Evolutionary conservation across 2,329 filamentous ascomycete species (phyloP), one percentile per base, ranked within the genome.

Genomic region (Emergomyces africanus): DNA sequence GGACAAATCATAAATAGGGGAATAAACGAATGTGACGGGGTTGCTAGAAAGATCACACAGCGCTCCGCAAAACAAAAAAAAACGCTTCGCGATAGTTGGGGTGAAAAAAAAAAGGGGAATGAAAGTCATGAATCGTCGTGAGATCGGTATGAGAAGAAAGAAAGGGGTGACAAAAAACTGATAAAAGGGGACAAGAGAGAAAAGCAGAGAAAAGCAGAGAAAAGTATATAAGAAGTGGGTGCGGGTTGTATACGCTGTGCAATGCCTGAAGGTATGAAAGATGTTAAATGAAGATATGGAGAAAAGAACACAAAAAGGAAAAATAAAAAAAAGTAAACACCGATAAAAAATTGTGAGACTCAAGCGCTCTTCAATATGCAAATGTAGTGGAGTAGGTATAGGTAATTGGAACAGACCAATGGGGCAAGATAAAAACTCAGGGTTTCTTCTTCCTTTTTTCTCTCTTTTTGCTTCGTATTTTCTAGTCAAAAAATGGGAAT

Each of bases 321-420:
- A 54, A 28, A 35, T 54, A 25, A 28, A 28, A 28, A 54, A 57
- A 30, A 30, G 28, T 28, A 54, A 25, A 28, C 15, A 10, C 30
- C 6, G 8, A 48, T 25, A 57, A 23, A 18, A 23, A 18, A 18
- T 50, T 35, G 35, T 28, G 46, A 44, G 57, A 56, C 54, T 56
- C 37, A 51, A 41, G 25, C 35, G 42, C 44, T 53, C 23, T 28
- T 37, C 25, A 48, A 50, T 33, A 59, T 54, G 57, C 50, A 48
- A 61, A 60, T 59, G 57, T 61, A 61, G 41, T 25, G 48, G 42
- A 61, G 60, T 62, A 63, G 60, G 48, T 60, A 63, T 60, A 59
- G 61, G 54, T 62, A 63, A 62, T 65, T 61, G 65, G 65, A 67
- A 51, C 44, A 42, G 12, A 28, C 5, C 51, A 51, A 33, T 35